These are phyloP conservation scores for Polygonum maritimum DNA, from an alignment of 148 eudicot species.

Conservation along the genomic window DNA sequence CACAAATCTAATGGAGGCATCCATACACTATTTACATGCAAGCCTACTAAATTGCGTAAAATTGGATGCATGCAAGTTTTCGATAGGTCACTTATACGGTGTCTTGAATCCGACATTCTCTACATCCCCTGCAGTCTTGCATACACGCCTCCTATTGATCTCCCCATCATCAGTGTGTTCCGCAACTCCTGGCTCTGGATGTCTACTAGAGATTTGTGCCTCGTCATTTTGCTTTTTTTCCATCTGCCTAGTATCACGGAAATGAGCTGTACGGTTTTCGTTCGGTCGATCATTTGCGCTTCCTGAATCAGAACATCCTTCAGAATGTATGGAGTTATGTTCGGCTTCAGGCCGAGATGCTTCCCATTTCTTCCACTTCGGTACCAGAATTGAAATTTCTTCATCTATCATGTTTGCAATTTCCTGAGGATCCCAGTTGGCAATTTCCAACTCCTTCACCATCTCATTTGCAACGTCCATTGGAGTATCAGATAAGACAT, in stretches of 20 bases:
- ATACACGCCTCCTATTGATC: too few relatives aligned
- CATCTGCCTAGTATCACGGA: neutral
- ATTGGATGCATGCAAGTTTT: too few relatives aligned
- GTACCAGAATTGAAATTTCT: conserved; percentile 47
- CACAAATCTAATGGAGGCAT: too few relatives aligned
- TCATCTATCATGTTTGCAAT: conserved; percentile 60
- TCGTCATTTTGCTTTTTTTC: conserved; percentile 2
- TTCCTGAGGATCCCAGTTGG: conserved; percentile 53
- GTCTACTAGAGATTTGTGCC: too few relatives aligned
- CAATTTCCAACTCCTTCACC: conserved; percentile 69
- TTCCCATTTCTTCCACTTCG: conserved; percentile 29
- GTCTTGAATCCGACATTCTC: too few relatives aligned
- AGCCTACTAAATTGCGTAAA: too few relatives aligned
- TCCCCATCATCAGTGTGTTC: too few relatives aligned
- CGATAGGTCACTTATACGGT: too few relatives aligned
- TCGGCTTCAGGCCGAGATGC: neutral
- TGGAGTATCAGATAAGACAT: conserved; percentile 48
- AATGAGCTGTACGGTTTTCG: neutral
- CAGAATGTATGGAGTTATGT: neutral
- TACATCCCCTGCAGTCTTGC: too few relatives aligned
- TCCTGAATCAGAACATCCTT: neutral
- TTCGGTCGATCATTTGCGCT: neutral
- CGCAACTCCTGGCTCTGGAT: too few relatives aligned
- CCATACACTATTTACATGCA: too few relatives aligned
- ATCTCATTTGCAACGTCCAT: conserved; percentile 64